These are phyloP conservation scores for Mytilinidion resinicola DNA, from an alignment of 495 filamentous ascomycete species.

Conservation along the genomic window DNA sequence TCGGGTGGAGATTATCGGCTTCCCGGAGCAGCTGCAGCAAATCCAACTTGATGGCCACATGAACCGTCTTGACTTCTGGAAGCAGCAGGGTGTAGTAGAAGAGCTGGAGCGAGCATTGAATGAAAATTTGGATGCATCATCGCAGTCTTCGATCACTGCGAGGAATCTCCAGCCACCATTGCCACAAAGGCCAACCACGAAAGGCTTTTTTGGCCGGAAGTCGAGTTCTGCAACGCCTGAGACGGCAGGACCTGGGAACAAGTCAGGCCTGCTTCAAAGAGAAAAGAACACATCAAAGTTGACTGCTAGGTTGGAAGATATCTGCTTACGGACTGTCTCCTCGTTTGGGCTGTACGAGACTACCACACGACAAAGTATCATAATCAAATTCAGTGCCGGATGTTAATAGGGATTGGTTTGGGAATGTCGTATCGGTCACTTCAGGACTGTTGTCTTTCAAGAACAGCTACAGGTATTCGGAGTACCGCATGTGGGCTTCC, in stretches of 20 bases:
- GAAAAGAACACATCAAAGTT: slow-evolving; percentile 3
- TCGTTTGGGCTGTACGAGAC: slow-evolving; percentile 29
- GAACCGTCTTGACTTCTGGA: slow-evolving; percentile 25
- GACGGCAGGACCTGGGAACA: neutral
- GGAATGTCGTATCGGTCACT: too few species aligned
- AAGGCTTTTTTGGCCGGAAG: slow-evolving; percentile 8
- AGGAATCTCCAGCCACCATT: neutral
- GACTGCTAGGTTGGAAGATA: slow-evolving; percentile 17
- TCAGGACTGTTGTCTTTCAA: too few species aligned
- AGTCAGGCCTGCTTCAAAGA: neutral
- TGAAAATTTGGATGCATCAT: slow-evolving; percentile 7
- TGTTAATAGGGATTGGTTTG: neutral
- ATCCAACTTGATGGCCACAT: slow-evolving; percentile 17
- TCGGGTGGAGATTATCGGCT: slow-evolving; percentile 16
- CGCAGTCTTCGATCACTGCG: neutral
- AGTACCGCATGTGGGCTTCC: too few species aligned
- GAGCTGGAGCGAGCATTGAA: slow-evolving; percentile 18
- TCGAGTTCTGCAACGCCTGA: neutral
- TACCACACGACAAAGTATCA: slow-evolving; percentile 19
- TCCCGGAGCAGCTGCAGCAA: slow-evolving; percentile 11
- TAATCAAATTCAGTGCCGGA: slow-evolving; percentile 19
- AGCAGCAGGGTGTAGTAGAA: slow-evolving; percentile 7
- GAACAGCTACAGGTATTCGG: too few species aligned
- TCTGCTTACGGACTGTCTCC: slow-evolving; percentile 22
- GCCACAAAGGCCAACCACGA: slow-evolving; percentile 1